A percentile compares a stretch with the other conserved stretches of the same genome.
Evolutionary conservation across 2,329 filamentous ascomycete species (phyloP).

Genomic region (Trichophyton verrucosum): DNA sequence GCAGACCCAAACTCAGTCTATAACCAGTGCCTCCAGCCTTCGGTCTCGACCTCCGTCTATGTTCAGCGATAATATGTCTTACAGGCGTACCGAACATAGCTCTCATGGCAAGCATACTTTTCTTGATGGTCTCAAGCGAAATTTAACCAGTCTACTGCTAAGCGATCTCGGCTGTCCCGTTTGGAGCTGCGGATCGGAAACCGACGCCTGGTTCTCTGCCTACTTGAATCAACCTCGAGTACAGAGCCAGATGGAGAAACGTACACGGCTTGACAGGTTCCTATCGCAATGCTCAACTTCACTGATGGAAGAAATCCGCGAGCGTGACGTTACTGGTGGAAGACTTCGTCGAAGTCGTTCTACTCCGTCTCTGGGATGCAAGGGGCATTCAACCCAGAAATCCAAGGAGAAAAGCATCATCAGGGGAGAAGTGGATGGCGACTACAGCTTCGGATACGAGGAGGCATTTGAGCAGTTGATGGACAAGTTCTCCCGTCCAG

Average conservation of each 20-base stretch:
- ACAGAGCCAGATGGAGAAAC: conserved; percentile 28
- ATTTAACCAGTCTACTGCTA: conserved; percentile 67
- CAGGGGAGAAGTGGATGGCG: neutral
- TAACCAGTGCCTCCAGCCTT: conserved; percentile 49
- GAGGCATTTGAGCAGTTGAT: conserved; percentile 68
- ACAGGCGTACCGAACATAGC: conserved; percentile 26
- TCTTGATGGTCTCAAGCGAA: conserved; percentile 62
- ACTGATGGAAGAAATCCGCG: neutral
- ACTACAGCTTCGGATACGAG: conserved; percentile 57
- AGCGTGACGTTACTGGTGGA: neutral
- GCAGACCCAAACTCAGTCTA: conserved; percentile 52
- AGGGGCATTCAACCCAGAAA: neutral
- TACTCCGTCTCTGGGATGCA: conserved; percentile 10
- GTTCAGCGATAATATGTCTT: conserved; percentile 27
- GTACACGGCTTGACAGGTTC: conserved; percentile 28
- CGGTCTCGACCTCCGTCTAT: conserved; percentile 35
- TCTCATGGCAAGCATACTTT: conserved; percentile 65
- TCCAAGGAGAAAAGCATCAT: neutral
- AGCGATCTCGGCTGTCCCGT: conserved; percentile 82
- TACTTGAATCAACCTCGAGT: conserved; percentile 40
- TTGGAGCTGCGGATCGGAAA: conserved; percentile 82
- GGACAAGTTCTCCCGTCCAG: conserved; percentile 75
- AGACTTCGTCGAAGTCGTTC: conserved; percentile 25
- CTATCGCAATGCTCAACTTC: conserved; percentile 21
- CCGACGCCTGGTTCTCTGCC: conserved; percentile 67